A percentile compares a stretch with the other conserved stretches of the same genome.
These are phyloP conservation scores for Pichia sp. DNA, from an alignment of 1,139 yeast genomes.

Conservation along the genomic window DNA sequence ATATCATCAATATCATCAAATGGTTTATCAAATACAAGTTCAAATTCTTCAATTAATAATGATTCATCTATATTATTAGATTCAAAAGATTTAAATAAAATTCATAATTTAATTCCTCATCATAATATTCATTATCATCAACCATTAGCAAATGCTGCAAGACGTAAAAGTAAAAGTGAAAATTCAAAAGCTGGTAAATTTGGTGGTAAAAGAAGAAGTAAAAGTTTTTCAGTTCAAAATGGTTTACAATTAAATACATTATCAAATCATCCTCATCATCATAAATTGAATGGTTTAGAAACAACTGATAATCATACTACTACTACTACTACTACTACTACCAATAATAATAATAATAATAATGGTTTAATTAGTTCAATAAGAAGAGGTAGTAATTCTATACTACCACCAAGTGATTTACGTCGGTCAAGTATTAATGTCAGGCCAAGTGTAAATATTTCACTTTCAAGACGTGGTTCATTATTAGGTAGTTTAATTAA, in stretches of 20 bases:
- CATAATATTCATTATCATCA: slow-evolving; percentile 6
- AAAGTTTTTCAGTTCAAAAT: slow-evolving; percentile 8
- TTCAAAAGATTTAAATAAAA: background rate
- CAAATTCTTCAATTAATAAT: background rate
- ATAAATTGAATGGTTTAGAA: slow-evolving; percentile 2
- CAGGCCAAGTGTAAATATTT: slow-evolving; percentile 14
- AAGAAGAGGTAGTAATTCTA: slow-evolving; percentile 14
- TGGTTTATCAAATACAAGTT: background rate
- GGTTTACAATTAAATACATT: background rate
- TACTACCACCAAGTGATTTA: slow-evolving; percentile 14
- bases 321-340: too few species aligned
- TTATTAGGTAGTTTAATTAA: slow-evolving; percentile 15
- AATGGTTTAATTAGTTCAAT: background rate
- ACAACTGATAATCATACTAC: background rate
- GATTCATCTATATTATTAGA: background rate
- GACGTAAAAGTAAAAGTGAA: slow-evolving; percentile 15
- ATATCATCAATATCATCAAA: background rate
- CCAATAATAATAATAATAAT: background rate
- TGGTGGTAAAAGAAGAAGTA: slow-evolving; percentile 14
- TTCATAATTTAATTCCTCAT: background rate
- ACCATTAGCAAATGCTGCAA: background rate
- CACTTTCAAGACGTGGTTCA: slow-evolving; percentile 17
- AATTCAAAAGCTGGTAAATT: slow-evolving; percentile 13
- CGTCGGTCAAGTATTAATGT: slow-evolving; percentile 10
- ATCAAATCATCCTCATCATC: background rate